Conservation (phyloP, 495 filamentous ascomycete genomes). For the Pyrenula massariospora region DNA sequence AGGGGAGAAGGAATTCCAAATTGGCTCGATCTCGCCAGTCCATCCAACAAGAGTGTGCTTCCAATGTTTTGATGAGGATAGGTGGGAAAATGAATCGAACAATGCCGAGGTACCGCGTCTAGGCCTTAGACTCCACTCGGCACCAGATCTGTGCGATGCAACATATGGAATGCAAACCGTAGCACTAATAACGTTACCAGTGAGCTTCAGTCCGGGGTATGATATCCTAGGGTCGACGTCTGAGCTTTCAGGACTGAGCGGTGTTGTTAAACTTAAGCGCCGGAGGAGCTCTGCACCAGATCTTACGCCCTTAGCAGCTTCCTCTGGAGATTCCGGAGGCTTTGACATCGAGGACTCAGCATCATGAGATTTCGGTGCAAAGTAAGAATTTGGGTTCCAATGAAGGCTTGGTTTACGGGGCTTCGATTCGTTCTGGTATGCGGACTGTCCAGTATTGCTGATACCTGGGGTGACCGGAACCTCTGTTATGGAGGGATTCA, state of each 20-base stretch:
- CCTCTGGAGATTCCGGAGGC: slow-evolving; percentile 13
- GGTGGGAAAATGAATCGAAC: slow-evolving; percentile 76
- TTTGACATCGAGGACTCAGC: not conserved
- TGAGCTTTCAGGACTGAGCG: slow-evolving; percentile 32
- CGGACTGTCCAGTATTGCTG: not conserved
- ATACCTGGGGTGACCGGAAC: not conserved
- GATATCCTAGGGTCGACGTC: slow-evolving; percentile 48
- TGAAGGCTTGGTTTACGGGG: not conserved
- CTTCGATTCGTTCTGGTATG: not conserved
- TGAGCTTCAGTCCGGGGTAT: slow-evolving; percentile 59
- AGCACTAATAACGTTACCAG: slow-evolving; percentile 74
- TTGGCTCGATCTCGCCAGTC: slow-evolving; percentile 74
- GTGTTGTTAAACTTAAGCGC: slow-evolving; percentile 41
- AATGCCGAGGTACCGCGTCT: slow-evolving; percentile 79
- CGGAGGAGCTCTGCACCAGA: slow-evolving; percentile 51
- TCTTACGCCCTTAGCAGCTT: slow-evolving; percentile 38
- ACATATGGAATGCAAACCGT: slow-evolving; percentile 78
- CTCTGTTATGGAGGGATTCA: not conserved
- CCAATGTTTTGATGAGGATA: slow-evolving; percentile 69
- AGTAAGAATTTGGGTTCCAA: not conserved
- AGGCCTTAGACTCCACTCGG: slow-evolving; percentile 65
- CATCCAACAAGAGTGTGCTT: slow-evolving; percentile 82
- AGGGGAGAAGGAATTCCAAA: slow-evolving; percentile 25
- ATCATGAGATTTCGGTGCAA: not conserved
- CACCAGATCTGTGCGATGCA: slow-evolving; percentile 50